A percentile compares a stretch with the other conserved stretches of the same genome.
Conservation (phyloP, 768 basidiomycete species). For the Podaxis rugospora region DNA sequence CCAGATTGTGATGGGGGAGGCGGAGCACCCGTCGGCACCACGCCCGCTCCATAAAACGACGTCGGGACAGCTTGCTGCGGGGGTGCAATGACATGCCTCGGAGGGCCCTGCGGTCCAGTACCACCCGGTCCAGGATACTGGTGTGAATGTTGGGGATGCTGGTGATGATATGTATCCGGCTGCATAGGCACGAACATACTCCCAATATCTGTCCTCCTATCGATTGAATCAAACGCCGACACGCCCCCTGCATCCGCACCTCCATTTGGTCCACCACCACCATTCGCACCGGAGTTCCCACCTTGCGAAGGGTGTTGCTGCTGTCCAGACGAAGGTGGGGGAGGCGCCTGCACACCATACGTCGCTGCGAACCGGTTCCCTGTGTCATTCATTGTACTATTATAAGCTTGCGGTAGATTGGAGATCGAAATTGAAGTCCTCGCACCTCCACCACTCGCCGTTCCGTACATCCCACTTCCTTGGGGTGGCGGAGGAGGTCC, state of each 20-base stretch:
- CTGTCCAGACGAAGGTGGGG: conserved; percentile 20
- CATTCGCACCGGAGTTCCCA: conserved; percentile 5
- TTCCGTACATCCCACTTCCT: conserved; percentile 36
- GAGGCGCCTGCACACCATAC: conserved; percentile 29
- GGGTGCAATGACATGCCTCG: conserved; percentile 37
- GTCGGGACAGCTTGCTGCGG: conserved; percentile 49
- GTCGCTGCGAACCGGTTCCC: conserved; percentile 58
- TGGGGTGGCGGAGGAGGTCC: conserved; percentile 1
- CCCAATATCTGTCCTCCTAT: conserved; percentile 60
- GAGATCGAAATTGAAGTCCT: conserved; percentile 56
- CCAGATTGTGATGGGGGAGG: conserved; percentile 19
- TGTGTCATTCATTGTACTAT: conserved; percentile 44
- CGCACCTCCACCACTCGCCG: conserved; percentile 25
- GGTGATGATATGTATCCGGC: conserved; percentile 59
- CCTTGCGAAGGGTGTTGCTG: conserved; percentile 31
- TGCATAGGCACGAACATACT: conserved; percentile 79
- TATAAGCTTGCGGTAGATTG: conserved; percentile 73
- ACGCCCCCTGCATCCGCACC: neutral
- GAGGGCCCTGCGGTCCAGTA: conserved; percentile 27
- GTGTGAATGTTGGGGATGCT: conserved; percentile 19
- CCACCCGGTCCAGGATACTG: conserved; percentile 35
- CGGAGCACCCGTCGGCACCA: conserved; percentile 45
- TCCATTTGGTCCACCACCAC: neutral
- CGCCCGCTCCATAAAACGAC: conserved; percentile 69
- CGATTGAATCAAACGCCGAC: conserved; percentile 55